These are phyloP conservation scores for Petrea volubilis DNA, from an alignment of 257 asterid species.

Conservation along the genomic window DNA sequence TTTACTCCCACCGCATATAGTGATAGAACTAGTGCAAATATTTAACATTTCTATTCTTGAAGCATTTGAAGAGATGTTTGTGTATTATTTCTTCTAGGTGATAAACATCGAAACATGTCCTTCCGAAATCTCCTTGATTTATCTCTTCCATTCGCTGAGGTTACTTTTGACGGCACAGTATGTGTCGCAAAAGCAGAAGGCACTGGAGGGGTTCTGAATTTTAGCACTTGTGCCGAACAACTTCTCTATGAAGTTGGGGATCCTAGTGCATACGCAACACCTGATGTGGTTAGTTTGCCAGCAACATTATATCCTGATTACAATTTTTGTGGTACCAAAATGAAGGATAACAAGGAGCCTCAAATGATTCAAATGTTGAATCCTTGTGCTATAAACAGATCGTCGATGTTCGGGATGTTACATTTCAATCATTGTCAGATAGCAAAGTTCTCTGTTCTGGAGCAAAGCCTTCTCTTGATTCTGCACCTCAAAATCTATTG, in stretches of 20 bases:
- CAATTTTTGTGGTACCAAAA: conserved; percentile 3
- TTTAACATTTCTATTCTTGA: conserved; percentile 13
- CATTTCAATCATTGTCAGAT: conserved; percentile 65
- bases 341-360: conserved; percentile 11
- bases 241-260: conserved; percentile 98
- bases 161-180: conserved; percentile 70
- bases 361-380: conserved; percentile 20
- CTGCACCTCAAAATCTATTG: conserved; percentile 65
- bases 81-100: conserved; percentile 49
- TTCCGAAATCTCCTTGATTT: conserved; percentile 67
- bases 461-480: conserved; percentile 69
- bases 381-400: conserved; percentile 44
- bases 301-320: neutral
- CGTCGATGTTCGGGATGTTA: conserved; percentile 73
- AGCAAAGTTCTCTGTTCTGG: conserved; percentile 83
- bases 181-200: conserved; percentile 82
- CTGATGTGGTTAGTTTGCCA: conserved; percentile 74
- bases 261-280: conserved; percentile 90
- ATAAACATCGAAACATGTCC: conserved; percentile 74
- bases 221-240: conserved; percentile 86
- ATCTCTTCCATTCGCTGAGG: conserved; percentile 93
- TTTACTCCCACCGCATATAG: conserved; percentile 1
- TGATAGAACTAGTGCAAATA: neutral
- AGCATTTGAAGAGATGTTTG: conserved; percentile 9
- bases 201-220: conserved; percentile 70